Base-by-base conservation (phyloP, 192 early-diverging fungal species). In the Backusella parvicylindrica region DNA sequence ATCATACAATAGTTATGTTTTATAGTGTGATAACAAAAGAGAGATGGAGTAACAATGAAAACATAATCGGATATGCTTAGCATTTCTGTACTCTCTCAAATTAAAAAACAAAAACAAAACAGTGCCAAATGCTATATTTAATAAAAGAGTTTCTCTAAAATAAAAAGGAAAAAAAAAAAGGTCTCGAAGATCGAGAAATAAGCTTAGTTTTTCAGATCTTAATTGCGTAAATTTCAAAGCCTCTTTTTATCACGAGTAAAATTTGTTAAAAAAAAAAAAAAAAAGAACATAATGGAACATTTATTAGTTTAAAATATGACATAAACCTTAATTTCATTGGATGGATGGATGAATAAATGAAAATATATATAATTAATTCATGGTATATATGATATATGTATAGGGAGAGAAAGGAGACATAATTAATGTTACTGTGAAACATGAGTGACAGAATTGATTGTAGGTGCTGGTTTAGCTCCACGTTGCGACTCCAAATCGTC, bases 371-470 rank as follows among this genome's bases (percentile, higher is more conserved):
- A 12, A 60, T 12, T 56, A 9, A 60, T 60, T 60, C 53, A 60
- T 60, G 53, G 53, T 60, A 60, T 60, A 60, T 12, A 60, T n/a
- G n/a, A 23, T 43, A 35, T 47, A 60, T 60, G 21, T 56, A 60
- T 60, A 60, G 53, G 21, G 21, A 41, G 40, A 41, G 43, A 47
- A 2, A 7, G 18, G 43, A n/a, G 64, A 15, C 31, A 64, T 35
- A 26, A 18, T 37, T 69, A 69, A n/a, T 41, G 30, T 70, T 70
- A 41, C 40, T 70, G 68, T 37, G 41, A 41, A 47, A 73, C 72
- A 38, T 73, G 33, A 12, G 63, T 64, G 31, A 38, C 23, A 0
- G 63, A 13, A 31, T 73, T 63, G 8, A 66, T 64, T 3, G 72
- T 63, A 31, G 72, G 23, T 21, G 36, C 12, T 41, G 38, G 32